Conservation (phyloP, 345 rosid species). For the Salix viminalis region DNA sequence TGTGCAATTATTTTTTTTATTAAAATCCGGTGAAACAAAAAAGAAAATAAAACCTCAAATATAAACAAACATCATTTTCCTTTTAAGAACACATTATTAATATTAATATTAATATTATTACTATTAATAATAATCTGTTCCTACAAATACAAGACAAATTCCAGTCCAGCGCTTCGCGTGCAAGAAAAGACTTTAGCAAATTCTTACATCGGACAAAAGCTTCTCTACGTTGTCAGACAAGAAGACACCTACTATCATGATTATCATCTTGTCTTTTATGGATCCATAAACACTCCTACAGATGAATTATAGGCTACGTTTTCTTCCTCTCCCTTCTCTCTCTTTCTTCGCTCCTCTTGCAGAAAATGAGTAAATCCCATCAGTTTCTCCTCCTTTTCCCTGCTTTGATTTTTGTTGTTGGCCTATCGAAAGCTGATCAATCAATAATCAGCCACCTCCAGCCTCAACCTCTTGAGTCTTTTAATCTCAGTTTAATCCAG, state of each 20-base stretch:
- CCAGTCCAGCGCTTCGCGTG: background rate
- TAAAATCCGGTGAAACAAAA: too few species aligned
- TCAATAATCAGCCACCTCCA: constrained; percentile 14
- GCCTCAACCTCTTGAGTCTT: constrained; percentile 45
- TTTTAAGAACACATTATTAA: too few species aligned
- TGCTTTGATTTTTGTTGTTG: constrained; percentile 14
- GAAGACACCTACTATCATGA: background rate
- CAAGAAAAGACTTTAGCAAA: background rate
- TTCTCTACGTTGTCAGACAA: background rate
- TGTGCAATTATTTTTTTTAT: too few species aligned
- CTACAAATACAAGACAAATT: too few species aligned
- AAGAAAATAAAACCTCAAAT: too few species aligned
- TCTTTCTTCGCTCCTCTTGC: background rate
- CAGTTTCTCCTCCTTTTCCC: constrained; percentile 17
- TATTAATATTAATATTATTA: too few species aligned
- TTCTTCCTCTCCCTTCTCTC: too few species aligned
- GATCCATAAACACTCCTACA: too few species aligned
- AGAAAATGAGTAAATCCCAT: constrained; percentile 20
- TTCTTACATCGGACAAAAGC: background rate
- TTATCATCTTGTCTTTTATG: background rate
- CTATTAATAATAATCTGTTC: too few species aligned
- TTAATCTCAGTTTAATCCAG: constrained; percentile 65
- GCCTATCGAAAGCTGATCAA: constrained; percentile 22
- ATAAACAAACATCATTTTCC: too few species aligned
- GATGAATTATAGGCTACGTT: background rate